These are phyloP conservation scores for Skeletonema menzelii DNA, from an alignment of 108 stramenopile genomes.

Conservation along the genomic window DNA sequence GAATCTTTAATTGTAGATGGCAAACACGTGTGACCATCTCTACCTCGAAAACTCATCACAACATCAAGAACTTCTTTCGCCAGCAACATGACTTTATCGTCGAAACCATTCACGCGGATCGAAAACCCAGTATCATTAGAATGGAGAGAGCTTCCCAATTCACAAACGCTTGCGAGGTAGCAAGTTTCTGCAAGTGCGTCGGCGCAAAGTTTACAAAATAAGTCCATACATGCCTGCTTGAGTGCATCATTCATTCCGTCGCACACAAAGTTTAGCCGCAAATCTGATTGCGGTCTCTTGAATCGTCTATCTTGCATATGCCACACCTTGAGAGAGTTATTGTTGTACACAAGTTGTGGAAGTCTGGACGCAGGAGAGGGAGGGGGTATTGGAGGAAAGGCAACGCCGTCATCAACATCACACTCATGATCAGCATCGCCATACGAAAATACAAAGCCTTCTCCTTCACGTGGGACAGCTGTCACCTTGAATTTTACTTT, in stretches of 20 bases:
- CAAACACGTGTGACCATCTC: conserved; percentile 25
- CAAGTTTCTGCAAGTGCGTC: conserved; percentile 71
- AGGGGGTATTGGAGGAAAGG: conserved; percentile 80
- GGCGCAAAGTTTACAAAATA: conserved; percentile 65
- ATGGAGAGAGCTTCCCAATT: conserved; percentile 60
- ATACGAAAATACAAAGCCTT: conserved; percentile 60
- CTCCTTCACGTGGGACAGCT: conserved; percentile 64
- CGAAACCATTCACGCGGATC: conserved; percentile 77
- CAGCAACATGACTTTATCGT: conserved; percentile 74
- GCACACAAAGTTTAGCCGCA: conserved; percentile 67
- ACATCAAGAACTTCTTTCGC: conserved; percentile 50
- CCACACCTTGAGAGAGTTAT: conserved; percentile 69
- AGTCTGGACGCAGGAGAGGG: conserved; percentile 53
- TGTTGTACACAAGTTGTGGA: conserved; percentile 64
- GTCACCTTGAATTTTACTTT: conserved; percentile 67
- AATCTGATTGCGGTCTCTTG: conserved; percentile 77
- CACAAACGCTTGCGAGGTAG: conserved; percentile 77
- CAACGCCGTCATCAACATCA: conserved; percentile 65
- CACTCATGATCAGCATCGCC: conserved; percentile 76
- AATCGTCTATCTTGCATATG: conserved; percentile 86
- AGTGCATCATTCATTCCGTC: conserved; percentile 65
- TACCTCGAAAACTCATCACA: conserved; percentile 66
- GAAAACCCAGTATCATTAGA: conserved; percentile 69
- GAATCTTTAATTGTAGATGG: conserved; percentile 56
- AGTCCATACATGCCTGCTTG: conserved; percentile 71